These are phyloP conservation scores for Collybia sp. DNA, from an alignment of 768 basidiomycete genomes.

Conservation along the genomic window DNA sequence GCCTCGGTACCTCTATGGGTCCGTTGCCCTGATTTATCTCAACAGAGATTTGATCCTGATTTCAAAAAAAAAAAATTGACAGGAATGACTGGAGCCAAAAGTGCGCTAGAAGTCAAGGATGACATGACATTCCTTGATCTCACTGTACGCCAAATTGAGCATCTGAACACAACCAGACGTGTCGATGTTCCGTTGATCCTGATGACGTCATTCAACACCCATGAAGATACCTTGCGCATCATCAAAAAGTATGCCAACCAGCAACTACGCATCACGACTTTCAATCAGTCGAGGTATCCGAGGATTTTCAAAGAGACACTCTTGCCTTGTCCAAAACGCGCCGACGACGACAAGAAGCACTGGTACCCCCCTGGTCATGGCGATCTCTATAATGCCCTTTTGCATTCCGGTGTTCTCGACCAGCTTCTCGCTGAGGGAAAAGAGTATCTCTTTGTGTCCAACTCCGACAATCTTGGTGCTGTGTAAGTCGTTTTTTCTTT, in stretches of 20 bases:
- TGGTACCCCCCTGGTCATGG: conserved; percentile 99
- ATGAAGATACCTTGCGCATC: conserved; percentile 93
- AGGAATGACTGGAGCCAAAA: conserved; percentile 88
- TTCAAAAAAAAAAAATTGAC: too few relatives aligned
- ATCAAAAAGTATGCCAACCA: conserved; percentile 97
- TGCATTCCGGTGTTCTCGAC: conserved; percentile 88
- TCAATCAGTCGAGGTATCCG: conserved; percentile 94
- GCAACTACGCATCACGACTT: conserved; percentile 87
- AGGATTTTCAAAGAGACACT: conserved; percentile 88
- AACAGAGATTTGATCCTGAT: not conserved
- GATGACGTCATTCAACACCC: conserved; percentile 99
- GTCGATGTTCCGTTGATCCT: conserved; percentile 96
- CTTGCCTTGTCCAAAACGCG: conserved; percentile 75
- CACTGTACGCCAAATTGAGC: conserved; percentile 91
- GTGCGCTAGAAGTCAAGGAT: conserved; percentile 92
- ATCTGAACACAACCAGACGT: conserved; percentile 79
- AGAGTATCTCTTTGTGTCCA: conserved; percentile 96
- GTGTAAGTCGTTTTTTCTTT: conserved; percentile 45
- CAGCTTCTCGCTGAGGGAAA: conserved; percentile 88
- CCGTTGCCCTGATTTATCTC: conserved; percentile 14
- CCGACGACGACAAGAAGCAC: conserved; percentile 79
- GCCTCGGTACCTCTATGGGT: conserved; percentile 90
- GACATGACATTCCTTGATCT: conserved; percentile 98
- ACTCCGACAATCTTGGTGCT: conserved; percentile 95
- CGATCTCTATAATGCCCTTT: conserved; percentile 89